Base-by-base conservation (phyloP, 176 grass and related monocot genomes). In the Aegilops speltoides region DNA sequence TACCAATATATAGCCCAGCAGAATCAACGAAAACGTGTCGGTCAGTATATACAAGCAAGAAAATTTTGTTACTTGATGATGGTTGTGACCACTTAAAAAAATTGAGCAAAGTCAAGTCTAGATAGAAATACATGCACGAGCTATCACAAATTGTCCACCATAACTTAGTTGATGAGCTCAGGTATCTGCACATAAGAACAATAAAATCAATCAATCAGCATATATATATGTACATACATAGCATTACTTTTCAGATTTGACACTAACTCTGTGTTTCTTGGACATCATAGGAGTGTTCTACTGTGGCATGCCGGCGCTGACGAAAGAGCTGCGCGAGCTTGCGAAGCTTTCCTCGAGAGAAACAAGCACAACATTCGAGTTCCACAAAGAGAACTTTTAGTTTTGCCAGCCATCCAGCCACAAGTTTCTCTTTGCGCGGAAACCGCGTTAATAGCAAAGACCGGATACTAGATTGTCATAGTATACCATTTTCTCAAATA, bases 351-450 rank as follows among this genome's bases (percentile, higher is more conserved):
- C 91, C 81, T 97, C 95, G 0, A 85, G 92, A 72, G 89, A 88
- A 76, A 97, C 95, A 45, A 86, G 19, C 65, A 97, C 95, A 10
- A 94, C 84, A 84, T 94, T 97, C 64, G 90, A 94, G 26, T 97
- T 97, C 86, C 90, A 97, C 87, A 97, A 97, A 74, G 95, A 97
- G 78, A 97, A 97, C 72, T 97, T 97, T 66, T 97, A 76, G 72
- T 52, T 63, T 2, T 67, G 40, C 34, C 11, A 17, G 23, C 68
- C 36, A 50, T 16, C 23, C 78, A 82, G 64, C 12, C 7, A 14
- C 70, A 25, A 65, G 57, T 84, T 89, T n/a, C 20, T 56, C 52
- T 56, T 61, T 41, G 57, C 12, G 17, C 41, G 31, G 64, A 57
- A 40, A 40, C 64, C 28, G 1, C 52, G 45, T 67, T 76, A 34